These are phyloP conservation scores for Trichoderma gracile DNA, from an alignment of 2,329 filamentous ascomycete genomes.

Conservation along the genomic window DNA sequence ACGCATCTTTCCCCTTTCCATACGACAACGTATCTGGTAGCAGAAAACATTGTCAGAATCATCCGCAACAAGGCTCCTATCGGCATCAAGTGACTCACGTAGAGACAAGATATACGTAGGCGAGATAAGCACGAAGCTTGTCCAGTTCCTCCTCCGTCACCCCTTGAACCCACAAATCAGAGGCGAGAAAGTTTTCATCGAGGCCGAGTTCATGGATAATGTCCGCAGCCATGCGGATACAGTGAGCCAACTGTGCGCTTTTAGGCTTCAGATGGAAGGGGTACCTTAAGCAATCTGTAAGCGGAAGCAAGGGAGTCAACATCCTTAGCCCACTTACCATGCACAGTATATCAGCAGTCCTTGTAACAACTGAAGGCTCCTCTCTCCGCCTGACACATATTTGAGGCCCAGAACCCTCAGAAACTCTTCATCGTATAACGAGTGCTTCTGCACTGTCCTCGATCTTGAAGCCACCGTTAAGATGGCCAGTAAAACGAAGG, in stretches of 20 bases:
- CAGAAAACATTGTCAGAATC: background rate
- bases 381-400: background rate
- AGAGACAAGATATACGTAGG: background rate
- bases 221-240: background rate
- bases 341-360: background rate
- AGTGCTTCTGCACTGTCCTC: background rate
- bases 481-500: background rate
- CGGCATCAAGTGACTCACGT: background rate
- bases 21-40: background rate
- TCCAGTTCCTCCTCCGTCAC: background rate
- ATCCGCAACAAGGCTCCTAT: too few relatives aligned
- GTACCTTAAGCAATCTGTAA: background rate
- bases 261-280: constrained; percentile 2
- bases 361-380: background rate
- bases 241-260: background rate
- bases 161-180: background rate
- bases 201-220: background rate
- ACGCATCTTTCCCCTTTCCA: background rate
- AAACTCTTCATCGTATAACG: background rate
- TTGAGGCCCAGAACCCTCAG: background rate
- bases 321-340: background rate
- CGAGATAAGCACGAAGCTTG: background rate
- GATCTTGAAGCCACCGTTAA: background rate
- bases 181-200: background rate
- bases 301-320: background rate